Evolutionary conservation across 768 basidiomycete genomes (phyloP).

Genomic region (Jaapia argillacea): DNA sequence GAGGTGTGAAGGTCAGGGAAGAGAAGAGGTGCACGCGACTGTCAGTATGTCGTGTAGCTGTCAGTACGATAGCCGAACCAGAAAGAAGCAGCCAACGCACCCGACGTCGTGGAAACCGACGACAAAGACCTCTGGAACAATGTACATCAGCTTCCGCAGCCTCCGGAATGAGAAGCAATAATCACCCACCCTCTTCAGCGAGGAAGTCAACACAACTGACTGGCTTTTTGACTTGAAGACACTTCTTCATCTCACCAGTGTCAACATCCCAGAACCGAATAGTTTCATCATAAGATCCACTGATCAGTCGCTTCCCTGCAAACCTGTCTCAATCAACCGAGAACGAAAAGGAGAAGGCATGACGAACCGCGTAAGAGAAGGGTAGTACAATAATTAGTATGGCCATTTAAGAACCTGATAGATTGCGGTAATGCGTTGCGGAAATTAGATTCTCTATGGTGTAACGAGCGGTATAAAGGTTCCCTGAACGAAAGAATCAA

Average conservation of each 20-base stretch:
- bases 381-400: constrained; percentile 84
- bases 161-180: neutral
- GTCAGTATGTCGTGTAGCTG: constrained; percentile 4
- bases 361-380: constrained; percentile 47
- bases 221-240: constrained; percentile 77
- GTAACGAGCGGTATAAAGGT: constrained; percentile 68
- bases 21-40: constrained; percentile 87
- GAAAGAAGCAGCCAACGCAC: constrained; percentile 26
- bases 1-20: constrained; percentile 71
- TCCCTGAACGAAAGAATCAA: constrained; percentile 26
- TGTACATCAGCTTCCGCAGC: too few species aligned
- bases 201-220: constrained; percentile 87
- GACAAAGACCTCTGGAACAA: constrained; percentile 66
- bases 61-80: neutral
- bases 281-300: constrained; percentile 86
- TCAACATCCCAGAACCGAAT: constrained; percentile 88
- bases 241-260: constrained; percentile 58
- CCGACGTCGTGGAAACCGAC: constrained; percentile 92
- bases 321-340: neutral
- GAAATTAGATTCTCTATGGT: constrained; percentile 84
- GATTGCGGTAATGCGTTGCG: constrained; percentile 63
- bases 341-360: neutral
- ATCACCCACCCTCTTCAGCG: constrained; percentile 56
- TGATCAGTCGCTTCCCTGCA: constrained; percentile 68
- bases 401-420: constrained; percentile 70